Evolutionary conservation across 768 basidiomycete species (phyloP).

Genomic region (Lanmaoa rubissima): DNA sequence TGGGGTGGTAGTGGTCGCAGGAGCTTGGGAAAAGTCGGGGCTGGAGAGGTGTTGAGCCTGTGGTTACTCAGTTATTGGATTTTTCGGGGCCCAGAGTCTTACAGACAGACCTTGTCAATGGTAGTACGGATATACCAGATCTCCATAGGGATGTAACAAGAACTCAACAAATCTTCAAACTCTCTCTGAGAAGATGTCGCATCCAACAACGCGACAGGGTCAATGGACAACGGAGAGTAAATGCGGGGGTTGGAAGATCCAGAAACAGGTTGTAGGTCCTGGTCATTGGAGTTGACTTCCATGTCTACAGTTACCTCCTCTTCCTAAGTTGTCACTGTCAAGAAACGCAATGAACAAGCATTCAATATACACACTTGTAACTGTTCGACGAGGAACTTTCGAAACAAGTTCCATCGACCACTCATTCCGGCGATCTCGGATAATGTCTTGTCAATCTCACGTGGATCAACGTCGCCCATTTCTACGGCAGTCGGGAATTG

Average conservation of each 20-base stretch:
- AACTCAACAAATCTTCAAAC: conserved; percentile 64
- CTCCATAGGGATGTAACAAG: conserved; percentile 88
- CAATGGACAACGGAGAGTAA: background rate
- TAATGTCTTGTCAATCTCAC: conserved; percentile 89
- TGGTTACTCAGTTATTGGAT: background rate
- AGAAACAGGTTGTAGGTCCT: background rate
- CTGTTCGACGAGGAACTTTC: conserved; percentile 78
- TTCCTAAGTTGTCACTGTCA: conserved; percentile 15
- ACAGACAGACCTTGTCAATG: conserved; percentile 73
- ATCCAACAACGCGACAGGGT: conserved; percentile 36
- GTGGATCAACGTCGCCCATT: conserved; percentile 72
- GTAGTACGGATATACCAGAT: conserved; percentile 85
- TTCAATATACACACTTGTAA: conserved; percentile 48
- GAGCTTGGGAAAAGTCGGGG: conserved; percentile 63
- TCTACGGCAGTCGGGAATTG: conserved; percentile 34
- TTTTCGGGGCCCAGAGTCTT: background rate
- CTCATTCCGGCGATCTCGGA: conserved; percentile 88
- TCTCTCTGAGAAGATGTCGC: conserved; percentile 52
- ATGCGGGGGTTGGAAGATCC: background rate
- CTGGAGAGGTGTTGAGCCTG: conserved; percentile 88
- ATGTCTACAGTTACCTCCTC: conserved; percentile 10
- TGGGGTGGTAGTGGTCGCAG: conserved; percentile 69
- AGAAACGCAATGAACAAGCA: background rate
- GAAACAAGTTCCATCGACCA: conserved; percentile 88
- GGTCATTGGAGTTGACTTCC: conserved; percentile 2